Evolutionary conservation across 129 eudicot species (phyloP).

Genomic region (Flaveria sonorensis): DNA sequence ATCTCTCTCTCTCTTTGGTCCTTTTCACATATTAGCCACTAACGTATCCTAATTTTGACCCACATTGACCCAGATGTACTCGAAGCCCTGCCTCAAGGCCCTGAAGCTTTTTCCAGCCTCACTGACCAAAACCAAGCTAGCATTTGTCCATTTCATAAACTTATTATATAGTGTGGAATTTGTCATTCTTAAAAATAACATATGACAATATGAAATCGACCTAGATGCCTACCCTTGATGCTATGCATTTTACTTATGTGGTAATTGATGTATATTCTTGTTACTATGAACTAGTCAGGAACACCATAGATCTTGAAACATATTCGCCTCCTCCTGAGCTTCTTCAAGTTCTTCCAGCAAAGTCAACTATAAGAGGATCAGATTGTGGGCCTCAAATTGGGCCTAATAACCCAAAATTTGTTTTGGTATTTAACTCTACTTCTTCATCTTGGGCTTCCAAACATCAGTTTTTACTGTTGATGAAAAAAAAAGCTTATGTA

Average conservation of each 20-base stretch:
- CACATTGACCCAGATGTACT: too few species aligned
- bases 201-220: not conserved
- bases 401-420: slow-evolving; percentile 83
- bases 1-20: too few species aligned
- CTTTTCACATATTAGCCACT: too few species aligned
- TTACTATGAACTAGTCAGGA: slow-evolving; percentile 67
- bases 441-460: slow-evolving; percentile 2
- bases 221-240: not conserved
- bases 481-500: not conserved
- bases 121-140: too few species aligned
- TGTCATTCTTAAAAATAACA: too few species aligned
- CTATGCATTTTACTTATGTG: slow-evolving; percentile 5
- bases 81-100: too few species aligned
- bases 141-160: not conserved
- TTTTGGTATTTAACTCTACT: slow-evolving; percentile 49
- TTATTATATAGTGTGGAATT: too few species aligned
- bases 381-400: slow-evolving; percentile 81
- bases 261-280: slow-evolving; percentile 19
- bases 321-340: slow-evolving; percentile 96
- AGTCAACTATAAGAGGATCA: slow-evolving; percentile 76
- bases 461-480: slow-evolving; percentile 18
- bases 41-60: too few species aligned
- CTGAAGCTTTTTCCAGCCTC: too few species aligned
- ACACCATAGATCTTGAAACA: slow-evolving; percentile 68
- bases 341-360: slow-evolving; percentile 88